A percentile compares a stretch with the other conserved stretches of the same genome.
Conservation (phyloP, 495 filamentous ascomycete species). For the Jackrogersella minutella region DNA sequence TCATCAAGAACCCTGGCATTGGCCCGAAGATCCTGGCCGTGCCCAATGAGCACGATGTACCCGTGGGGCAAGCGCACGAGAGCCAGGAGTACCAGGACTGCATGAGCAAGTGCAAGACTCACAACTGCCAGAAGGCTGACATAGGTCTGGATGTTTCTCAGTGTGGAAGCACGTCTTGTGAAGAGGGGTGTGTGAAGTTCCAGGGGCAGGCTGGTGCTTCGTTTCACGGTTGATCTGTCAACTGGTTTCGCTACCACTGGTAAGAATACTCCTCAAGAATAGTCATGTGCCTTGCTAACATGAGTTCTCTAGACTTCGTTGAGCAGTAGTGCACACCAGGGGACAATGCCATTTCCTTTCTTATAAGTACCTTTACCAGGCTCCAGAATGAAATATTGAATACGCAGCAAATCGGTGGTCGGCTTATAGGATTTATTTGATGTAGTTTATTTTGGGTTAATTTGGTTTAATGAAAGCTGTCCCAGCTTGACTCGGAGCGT, state of each 20-base stretch:
- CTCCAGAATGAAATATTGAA: neutral
- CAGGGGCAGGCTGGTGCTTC: neutral
- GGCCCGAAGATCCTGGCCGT: neutral
- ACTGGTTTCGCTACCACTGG: neutral
- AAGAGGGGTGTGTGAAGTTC: neutral
- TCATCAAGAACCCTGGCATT: too few relatives aligned
- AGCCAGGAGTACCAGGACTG: constrained; percentile 23
- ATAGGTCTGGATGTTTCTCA: constrained; percentile 10
- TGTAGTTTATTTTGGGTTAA: neutral
- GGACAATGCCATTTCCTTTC: too few relatives aligned
- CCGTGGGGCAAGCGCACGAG: neutral
- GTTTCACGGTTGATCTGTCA: neutral
- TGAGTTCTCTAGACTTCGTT: neutral
- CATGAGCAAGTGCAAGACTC: constrained; percentile 20
- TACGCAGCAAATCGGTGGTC: neutral
- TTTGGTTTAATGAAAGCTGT: neutral
- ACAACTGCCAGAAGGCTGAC: constrained; percentile 27
- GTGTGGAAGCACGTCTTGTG: constrained; percentile 26
- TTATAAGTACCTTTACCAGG: neutral
- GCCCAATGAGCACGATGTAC: neutral
- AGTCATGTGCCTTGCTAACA: too few relatives aligned
- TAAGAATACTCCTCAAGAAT: neutral
- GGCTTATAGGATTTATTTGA: neutral
- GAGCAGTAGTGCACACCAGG: too few relatives aligned
- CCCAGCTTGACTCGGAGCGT: neutral